phyloP scores from a whole-genome alignment of 1,284 basidiomycete species.

The Tilletia setariae region DNA sequence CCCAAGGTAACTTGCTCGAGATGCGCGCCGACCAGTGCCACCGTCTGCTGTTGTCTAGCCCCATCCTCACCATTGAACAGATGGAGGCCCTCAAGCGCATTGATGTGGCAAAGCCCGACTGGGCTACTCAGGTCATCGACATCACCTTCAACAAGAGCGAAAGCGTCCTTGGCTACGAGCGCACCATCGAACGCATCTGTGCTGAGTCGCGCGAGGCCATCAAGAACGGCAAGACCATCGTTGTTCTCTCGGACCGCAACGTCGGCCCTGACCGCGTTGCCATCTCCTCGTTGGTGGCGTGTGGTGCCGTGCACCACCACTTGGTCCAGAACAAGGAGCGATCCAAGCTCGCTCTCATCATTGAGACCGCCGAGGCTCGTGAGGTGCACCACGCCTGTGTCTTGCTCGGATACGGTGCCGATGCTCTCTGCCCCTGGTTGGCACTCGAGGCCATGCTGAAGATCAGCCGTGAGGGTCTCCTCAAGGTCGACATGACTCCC shows the following conservation, averaged over 20 bases:
- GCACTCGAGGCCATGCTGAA: conserved; percentile 51
- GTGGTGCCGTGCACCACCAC: conserved; percentile 53
- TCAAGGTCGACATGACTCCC: conserved; percentile 44
- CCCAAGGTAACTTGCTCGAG: conserved; percentile 51
- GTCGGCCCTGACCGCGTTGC: conserved; percentile 44
- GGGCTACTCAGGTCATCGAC: conserved; percentile 45
- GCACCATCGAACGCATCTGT: conserved; percentile 47
- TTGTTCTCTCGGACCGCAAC: conserved; percentile 47
- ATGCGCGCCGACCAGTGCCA: conserved; percentile 50
- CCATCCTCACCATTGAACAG: conserved; percentile 47
- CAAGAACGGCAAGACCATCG: conserved; percentile 39
- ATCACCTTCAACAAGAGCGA: conserved; percentile 49
- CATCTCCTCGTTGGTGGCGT: conserved; percentile 47
- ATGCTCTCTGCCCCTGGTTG: conserved; percentile 52
- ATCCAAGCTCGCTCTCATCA: conserved; percentile 45
- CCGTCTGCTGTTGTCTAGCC: conserved; percentile 41
- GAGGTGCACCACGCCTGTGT: conserved; percentile 53
- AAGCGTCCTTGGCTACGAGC: conserved; percentile 45
- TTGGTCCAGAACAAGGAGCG: conserved; percentile 52
- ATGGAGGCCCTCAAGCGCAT: conserved; percentile 48
- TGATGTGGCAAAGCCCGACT: conserved; percentile 39
- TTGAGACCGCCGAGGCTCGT: conserved; percentile 50
- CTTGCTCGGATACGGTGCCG: conserved; percentile 51
- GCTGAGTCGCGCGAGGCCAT: conserved; percentile 48
- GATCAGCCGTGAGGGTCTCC: conserved; percentile 47